Conservation (phyloP, 176 grass and related monocot genomes). For the maize (Zea mays) region Zm-B73-REFERENCE-NAM-5.0 NC_050100.1:1569501-1570000, state of each 20-base stretch:
- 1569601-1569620: slow-evolving; percentile 82
- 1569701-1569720: slow-evolving; percentile 69
- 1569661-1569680: slow-evolving; percentile 90
- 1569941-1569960: slow-evolving; percentile 5
- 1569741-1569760: slow-evolving; percentile 80
- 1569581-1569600: slow-evolving; percentile 79
- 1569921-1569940: not conserved
- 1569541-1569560: slow-evolving; percentile 26
- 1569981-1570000: slow-evolving; percentile 3
- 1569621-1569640: slow-evolving; percentile 81
- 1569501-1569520: not conserved
- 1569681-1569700: slow-evolving; percentile 81
- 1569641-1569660: slow-evolving; percentile 84
- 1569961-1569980: not conserved
- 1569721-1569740: slow-evolving; percentile 83
- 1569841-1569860: not conserved
- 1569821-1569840: not conserved
- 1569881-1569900: not conserved
- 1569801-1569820: not conserved
- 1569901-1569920: slow-evolving; percentile 8
- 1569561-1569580: slow-evolving; percentile 41
- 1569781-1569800: slow-evolving; percentile 12
- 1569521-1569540: not conserved
- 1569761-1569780: slow-evolving; percentile 43
- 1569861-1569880: not conserved